Base-by-base conservation (phyloP, 164 flowering plant species). In the Brasenia schreberi region DNA sequence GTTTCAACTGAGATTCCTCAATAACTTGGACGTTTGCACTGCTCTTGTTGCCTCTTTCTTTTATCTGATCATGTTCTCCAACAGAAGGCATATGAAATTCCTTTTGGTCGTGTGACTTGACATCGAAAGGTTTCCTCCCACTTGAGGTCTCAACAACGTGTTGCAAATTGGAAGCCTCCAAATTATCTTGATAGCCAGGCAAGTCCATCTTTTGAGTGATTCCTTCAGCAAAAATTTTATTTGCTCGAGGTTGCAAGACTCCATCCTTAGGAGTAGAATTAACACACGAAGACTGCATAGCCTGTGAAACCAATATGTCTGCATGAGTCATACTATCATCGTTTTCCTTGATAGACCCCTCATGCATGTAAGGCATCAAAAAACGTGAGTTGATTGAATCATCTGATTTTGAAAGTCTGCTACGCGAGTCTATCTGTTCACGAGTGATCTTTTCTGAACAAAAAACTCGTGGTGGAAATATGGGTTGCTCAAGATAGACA, bases 341-440 rank as follows among this genome's bases (percentile, higher is more conserved):
- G 16, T 80, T 75, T 69, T 86, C 89, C 27, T 73, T 66, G 56
- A 76, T 68, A 27, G 71, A 45, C n/a, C 68, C 78, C 42, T 79
- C 75, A 9, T 77, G 75, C 42, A 78, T 63, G 12, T 83, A 83
- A 61, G 78, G 39, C 11, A 82, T 75, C 63, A 83, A 68, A 72
- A 80, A 75, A 64, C 83, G 93, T 63, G 90, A 67, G 62, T 73
- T 84, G 71, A 80, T 67, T 43, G 85, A 86, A 79, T 90, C 92
- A 80, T 88, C 87, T 66, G 97, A 90, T 63, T 88, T 90, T 49
- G 94, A 86, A 69, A 82, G 74, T 56, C 94, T 87, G 62, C 80
- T 88, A 39, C 65, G 71, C 45, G 72, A 66, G 67, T 80, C 92
- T 45, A 76, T 72, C 77, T 82, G 94, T 75, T 86, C 87, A 66